Conservation (phyloP, 305 asterid species). For the Fraxinus velutina region DNA sequence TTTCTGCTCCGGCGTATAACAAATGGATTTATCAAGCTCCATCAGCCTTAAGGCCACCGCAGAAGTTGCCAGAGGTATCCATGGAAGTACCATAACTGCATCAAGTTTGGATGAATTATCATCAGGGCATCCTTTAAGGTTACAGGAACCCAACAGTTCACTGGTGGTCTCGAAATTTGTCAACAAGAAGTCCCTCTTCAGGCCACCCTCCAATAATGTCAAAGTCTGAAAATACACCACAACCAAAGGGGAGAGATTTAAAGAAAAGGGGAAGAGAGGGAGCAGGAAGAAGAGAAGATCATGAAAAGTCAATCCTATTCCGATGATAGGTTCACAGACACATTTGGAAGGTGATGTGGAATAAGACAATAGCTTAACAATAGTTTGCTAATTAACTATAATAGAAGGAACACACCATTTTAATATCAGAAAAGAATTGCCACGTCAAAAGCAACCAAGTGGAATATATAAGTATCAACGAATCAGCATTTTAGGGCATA, state of each 20-base stretch:
- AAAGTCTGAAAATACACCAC: constrained; percentile 39
- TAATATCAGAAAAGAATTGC: neutral
- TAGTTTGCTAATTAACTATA: neutral
- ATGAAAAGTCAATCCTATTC: neutral
- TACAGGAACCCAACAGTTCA: constrained; percentile 47
- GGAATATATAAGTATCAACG: neutral
- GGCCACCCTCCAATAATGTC: constrained; percentile 56
- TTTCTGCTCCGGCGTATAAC: constrained; percentile 44
- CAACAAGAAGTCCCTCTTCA: constrained; percentile 59
- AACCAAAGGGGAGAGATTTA: neutral
- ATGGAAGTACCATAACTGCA: constrained; percentile 52
- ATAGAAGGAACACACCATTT: neutral
- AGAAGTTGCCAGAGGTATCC: constrained; percentile 71
- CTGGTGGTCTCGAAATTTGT: constrained; percentile 52
- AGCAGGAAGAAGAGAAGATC: neutral
- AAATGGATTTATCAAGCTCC: constrained; percentile 68
- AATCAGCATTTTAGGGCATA: neutral
- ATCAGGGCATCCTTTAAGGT: constrained; percentile 20
- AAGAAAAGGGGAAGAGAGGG: neutral
- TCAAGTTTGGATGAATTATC: constrained; percentile 31
- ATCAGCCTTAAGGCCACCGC: constrained; percentile 73
- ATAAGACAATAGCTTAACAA: neutral
- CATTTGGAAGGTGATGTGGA: neutral
- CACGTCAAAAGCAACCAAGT: neutral
- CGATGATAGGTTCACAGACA: neutral